These are phyloP conservation scores for Paralagenidium karlingii DNA, from an alignment of 352 stramenopile species.

Conservation along the genomic window DNA sequence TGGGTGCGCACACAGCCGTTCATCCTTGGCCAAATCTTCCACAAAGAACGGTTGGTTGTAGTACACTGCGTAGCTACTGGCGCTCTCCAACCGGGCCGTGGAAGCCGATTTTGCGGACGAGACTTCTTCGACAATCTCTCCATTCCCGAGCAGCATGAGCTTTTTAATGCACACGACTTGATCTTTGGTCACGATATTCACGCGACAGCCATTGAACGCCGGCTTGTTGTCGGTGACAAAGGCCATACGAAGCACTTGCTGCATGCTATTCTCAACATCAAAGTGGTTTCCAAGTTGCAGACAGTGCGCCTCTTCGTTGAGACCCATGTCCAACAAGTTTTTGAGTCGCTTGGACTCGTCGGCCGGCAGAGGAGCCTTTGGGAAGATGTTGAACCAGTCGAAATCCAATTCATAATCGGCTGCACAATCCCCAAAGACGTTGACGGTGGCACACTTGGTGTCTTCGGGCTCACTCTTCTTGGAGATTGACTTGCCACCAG, in stretches of 20 bases:
- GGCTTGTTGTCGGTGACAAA: not conserved
- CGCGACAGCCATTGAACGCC: slow-evolving; percentile 50
- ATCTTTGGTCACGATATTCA: slow-evolving; percentile 41
- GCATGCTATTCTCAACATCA: not conserved
- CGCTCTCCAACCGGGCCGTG: slow-evolving; percentile 47
- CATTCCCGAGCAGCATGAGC: too few species aligned
- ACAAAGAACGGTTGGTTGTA: slow-evolving; percentile 62
- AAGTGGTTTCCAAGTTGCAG: not conserved
- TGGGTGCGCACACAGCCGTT: slow-evolving; percentile 52
- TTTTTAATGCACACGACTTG: slow-evolving; percentile 62
- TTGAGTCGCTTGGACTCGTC: slow-evolving; percentile 14
- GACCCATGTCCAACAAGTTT: slow-evolving; percentile 18
- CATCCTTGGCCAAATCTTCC: slow-evolving; percentile 34
- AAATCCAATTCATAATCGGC: slow-evolving; percentile 64
- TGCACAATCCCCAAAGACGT: too few species aligned
- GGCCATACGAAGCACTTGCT: not conserved
- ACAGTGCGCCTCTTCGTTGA: slow-evolving; percentile 42
- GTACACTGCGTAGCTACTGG: slow-evolving; percentile 53
- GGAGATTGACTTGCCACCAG: too few species aligned
- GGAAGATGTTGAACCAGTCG: slow-evolving; percentile 65
- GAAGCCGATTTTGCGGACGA: too few species aligned
- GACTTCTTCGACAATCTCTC: slow-evolving; percentile 38
- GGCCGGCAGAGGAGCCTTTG: slow-evolving; percentile 42
- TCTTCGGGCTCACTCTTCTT: too few species aligned
- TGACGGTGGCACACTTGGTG: too few species aligned